These are phyloP conservation scores for Paramecium biaurelia DNA, from an alignment of 73 alveolate species.

Conservation along the genomic window DNA sequence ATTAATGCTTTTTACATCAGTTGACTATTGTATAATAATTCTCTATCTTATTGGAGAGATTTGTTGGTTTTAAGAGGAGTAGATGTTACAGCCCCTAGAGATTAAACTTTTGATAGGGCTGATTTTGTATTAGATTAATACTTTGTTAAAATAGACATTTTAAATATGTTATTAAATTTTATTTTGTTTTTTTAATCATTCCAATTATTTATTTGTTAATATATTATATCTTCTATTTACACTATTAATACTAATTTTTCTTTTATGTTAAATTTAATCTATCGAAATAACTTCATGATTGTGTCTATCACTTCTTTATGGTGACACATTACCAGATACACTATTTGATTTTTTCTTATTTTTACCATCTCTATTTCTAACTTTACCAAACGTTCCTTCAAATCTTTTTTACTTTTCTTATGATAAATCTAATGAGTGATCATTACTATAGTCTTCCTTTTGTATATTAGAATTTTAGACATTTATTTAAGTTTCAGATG, in stretches of 20 bases:
- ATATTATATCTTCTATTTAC: background rate
- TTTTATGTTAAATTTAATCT: background rate
- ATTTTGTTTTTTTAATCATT: background rate
- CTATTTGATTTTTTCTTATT: background rate
- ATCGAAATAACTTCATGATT: background rate
- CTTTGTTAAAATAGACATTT: background rate
- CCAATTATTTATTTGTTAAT: background rate
- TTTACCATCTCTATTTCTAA: background rate
- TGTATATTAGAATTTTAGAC: background rate
- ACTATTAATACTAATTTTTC: constrained; percentile 3
- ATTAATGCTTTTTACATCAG: constrained; percentile 6
- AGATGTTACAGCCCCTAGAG: background rate
- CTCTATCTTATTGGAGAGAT: background rate
- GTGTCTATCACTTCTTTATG: background rate
- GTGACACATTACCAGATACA: background rate
- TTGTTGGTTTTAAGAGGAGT: background rate
- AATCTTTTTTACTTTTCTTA: background rate
- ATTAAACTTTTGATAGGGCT: background rate
- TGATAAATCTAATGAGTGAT: background rate
- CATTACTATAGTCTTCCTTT: background rate
- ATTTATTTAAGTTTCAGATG: background rate
- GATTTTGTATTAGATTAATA: background rate
- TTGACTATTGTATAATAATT: background rate
- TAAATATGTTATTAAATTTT: background rate
- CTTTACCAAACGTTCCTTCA: background rate